A percentile compares a stretch with the other conserved stretches of the same genome.
Evolutionary conservation across 2,329 filamentous ascomycete species (phyloP).

Genomic region (Microcyclosporella mali): DNA sequence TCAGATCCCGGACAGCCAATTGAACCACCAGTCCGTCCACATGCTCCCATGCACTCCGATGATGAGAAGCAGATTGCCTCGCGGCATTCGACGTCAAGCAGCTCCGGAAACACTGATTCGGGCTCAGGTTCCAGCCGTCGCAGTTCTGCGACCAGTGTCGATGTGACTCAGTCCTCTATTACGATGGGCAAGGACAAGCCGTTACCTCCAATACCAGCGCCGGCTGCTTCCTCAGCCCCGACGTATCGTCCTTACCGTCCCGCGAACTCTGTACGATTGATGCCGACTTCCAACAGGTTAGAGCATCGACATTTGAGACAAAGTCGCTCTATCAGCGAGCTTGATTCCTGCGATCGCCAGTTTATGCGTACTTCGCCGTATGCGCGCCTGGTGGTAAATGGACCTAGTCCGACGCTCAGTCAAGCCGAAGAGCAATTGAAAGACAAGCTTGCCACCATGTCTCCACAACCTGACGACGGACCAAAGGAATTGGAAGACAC

Average conservation of each 20-base stretch:
- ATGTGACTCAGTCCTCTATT: constrained; percentile 6
- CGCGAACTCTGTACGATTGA: not conserved
- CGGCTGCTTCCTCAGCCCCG: not conserved
- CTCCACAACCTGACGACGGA: constrained; percentile 3
- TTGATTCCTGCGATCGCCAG: constrained; percentile 19
- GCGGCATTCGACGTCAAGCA: constrained; percentile 32
- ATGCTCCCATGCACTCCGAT: constrained; percentile 1
- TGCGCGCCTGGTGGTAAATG: not conserved
- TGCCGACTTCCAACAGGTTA: not conserved
- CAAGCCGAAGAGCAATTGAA: constrained; percentile 39
- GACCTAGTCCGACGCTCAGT: constrained; percentile 41
- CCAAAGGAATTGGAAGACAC: constrained; percentile 12
- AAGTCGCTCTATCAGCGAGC: constrained; percentile 17
- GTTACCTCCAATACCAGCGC: constrained; percentile 11
- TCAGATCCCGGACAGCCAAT: not conserved
- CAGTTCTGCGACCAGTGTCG: constrained; percentile 26
- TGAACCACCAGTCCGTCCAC: not conserved
- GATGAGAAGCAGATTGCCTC: constrained; percentile 9
- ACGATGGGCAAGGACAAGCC: constrained; percentile 14
- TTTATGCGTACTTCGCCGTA: constrained; percentile 18
- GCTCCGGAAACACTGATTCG: constrained; percentile 28
- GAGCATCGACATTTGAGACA: not conserved
- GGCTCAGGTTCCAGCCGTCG: constrained; percentile 37
- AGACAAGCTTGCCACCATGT: constrained; percentile 16
- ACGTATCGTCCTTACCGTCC: not conserved